phyloP scores from a whole-genome alignment of 176 grass and related monocot genomes.

The Coix lacrymajobi region DNA sequence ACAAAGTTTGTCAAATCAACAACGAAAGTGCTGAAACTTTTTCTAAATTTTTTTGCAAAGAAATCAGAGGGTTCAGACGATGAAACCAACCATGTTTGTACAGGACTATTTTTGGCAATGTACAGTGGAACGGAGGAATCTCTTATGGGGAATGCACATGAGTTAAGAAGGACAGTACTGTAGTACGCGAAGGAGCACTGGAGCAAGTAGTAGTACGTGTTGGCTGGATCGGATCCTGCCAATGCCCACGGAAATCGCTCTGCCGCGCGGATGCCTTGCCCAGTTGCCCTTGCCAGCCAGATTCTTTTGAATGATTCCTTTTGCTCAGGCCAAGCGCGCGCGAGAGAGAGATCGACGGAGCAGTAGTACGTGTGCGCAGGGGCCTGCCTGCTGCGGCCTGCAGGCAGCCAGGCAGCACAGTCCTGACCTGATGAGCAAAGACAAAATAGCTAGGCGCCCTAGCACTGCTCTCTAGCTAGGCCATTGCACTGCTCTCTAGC shows the following conservation, averaged over 20 bases:
- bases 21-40: too few species aligned
- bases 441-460: background rate
- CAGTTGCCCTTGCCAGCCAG: background rate
- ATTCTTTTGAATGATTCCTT: background rate
- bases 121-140: conserved; percentile 55
- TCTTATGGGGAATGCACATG: conserved; percentile 34
- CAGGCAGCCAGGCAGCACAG: too few species aligned
- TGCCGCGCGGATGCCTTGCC: background rate
- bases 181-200: background rate
- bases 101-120: conserved; percentile 38
- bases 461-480: background rate
- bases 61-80: too few species aligned
- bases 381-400: background rate
- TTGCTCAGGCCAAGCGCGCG: background rate
- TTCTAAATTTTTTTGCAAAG: too few species aligned
- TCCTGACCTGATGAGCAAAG: background rate
- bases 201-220: background rate
- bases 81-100: conserved; percentile 4
- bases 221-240: conserved; percentile 25
- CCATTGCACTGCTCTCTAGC: too few species aligned
- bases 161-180: conserved; percentile 42
- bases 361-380: background rate
- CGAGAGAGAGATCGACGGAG: background rate
- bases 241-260: conserved; percentile 19
- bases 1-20: too few species aligned